These are phyloP conservation scores for Aureobasidium sp. DNA, from an alignment of 2,329 filamentous ascomycete genomes.

Conservation along the genomic window DNA sequence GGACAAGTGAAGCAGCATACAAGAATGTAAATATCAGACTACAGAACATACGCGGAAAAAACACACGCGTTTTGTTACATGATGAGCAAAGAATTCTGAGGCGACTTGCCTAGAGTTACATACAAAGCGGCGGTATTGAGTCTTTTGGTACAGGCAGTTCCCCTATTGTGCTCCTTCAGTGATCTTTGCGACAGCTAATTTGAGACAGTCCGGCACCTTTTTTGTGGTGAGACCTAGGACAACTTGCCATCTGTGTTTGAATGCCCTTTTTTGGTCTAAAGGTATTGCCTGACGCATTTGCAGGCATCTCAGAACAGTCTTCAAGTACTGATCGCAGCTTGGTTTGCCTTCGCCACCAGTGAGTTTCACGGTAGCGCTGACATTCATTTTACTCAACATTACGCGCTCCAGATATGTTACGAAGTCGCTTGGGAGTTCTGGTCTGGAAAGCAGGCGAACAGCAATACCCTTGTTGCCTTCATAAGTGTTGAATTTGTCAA, in stretches of 20 bases:
- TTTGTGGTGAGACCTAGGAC: no score
- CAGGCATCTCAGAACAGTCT: no score
- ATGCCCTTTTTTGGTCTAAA: neutral
- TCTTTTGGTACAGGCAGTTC: neutral
- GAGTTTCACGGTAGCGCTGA: neutral
- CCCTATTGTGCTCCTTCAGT: neutral
- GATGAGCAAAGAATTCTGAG: neutral
- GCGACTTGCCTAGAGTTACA: neutral
- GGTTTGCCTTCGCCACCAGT: no score
- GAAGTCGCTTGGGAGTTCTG: neutral
- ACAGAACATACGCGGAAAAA: neutral
- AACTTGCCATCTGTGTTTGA: neutral
- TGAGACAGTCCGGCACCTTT: no score
- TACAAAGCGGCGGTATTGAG: neutral
- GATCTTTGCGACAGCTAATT: no score
- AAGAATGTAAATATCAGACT: neutral
- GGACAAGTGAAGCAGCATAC: neutral
- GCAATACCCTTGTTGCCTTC: neutral
- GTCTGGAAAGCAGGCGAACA: neutral
- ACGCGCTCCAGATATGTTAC: neutral
- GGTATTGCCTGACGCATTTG: neutral
- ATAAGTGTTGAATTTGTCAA: neutral
- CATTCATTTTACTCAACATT: neutral
- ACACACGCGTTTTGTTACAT: neutral
- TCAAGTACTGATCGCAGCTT: no score